These are phyloP conservation scores for Tylopilus vinaceipallidus DNA, from an alignment of 768 basidiomycete species.

Conservation along the genomic window DNA sequence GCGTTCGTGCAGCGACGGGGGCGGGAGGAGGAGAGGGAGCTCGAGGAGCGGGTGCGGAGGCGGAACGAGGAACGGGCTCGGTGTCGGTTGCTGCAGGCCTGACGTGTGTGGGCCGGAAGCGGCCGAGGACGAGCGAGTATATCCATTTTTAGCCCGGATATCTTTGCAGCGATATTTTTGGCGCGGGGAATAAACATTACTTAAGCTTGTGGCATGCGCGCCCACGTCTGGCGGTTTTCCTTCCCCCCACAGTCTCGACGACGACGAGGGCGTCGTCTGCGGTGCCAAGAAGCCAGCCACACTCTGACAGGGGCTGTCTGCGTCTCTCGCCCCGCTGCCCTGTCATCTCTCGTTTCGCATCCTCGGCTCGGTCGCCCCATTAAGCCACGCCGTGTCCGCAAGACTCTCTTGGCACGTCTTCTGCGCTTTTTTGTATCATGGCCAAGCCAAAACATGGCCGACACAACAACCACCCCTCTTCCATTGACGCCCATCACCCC, in stretches of 20 bases:
- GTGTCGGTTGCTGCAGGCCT: slow-evolving; percentile 34
- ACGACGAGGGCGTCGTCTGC: slow-evolving; percentile 11
- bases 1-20: slow-evolving; percentile 39
- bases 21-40: slow-evolving; percentile 32
- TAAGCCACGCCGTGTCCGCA: slow-evolving; percentile 33
- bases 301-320: neutral
- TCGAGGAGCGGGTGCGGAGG: slow-evolving; percentile 39
- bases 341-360: neutral
- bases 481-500: neutral
- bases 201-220: slow-evolving; percentile 20
- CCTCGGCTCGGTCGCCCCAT: slow-evolving; percentile 19
- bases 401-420: slow-evolving; percentile 39
- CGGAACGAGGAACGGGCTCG: slow-evolving; percentile 60
- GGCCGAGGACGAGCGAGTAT: neutral
- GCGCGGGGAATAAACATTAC: slow-evolving; percentile 18
- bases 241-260: neutral
- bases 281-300: neutral
- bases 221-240: slow-evolving; percentile 5
- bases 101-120: neutral
- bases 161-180: slow-evolving; percentile 16
- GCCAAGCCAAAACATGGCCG: slow-evolving; percentile 51
- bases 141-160: slow-evolving; percentile 3
- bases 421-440: slow-evolving; percentile 40
- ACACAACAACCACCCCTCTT: slow-evolving; percentile 23
- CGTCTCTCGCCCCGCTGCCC: neutral